Base-by-base conservation (phyloP, 371 early-diverging fungal genomes). In the Actinomortierella ambigua region DNA sequence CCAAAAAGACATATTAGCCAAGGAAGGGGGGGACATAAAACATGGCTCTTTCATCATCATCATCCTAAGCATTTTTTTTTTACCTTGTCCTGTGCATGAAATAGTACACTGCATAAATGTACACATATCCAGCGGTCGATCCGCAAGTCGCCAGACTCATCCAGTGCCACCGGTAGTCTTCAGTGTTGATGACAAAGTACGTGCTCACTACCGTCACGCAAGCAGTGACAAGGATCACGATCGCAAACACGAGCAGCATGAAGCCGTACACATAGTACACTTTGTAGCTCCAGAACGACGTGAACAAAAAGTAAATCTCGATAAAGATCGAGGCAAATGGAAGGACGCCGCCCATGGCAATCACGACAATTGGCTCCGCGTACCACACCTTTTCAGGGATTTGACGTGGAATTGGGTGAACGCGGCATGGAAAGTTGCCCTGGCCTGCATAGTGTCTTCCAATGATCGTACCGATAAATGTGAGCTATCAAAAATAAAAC, bases 131-230 rank as follows among this genome's bases (percentile, higher is more conserved):
- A 0, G 90, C 84, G 20, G 91, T 88, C 1, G 91, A 90, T 8
- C 90, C 95, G 59, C 91, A 86, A 14, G 92, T 85, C 66, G 88
- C 79, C 71, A 94, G 89, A 34, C 89, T 85, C 54, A 86, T 82
- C 95, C 95, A 94, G 56, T 92, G 92, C 90, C 95, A 94, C 47
- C 92, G 81, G 71, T 93, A 93, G 63, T 94, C 93, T 60, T 94
- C 95, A 0, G 90, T 82, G 56, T 93, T 93, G 50, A 94, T 79
- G 24, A 92, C 73, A 57, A 92, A 85, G 67, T 93, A 93, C 54
- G 90, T 92, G 49, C 89, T 83, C 27, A 94, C 91, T 54, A 93
- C 84, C 9, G 93, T 78, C 1, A 91, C 89, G 55, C 90, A 94
- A 0, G 90, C 90, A 11, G 90, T 85, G 13, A 91, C 90, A 50